Percentiles rank a stretch among this genome's conserved stretches.
These are phyloP conservation scores for Glycine latifolia DNA, from an alignment of 306 rosid genomes.

Conservation along the genomic window DNA sequence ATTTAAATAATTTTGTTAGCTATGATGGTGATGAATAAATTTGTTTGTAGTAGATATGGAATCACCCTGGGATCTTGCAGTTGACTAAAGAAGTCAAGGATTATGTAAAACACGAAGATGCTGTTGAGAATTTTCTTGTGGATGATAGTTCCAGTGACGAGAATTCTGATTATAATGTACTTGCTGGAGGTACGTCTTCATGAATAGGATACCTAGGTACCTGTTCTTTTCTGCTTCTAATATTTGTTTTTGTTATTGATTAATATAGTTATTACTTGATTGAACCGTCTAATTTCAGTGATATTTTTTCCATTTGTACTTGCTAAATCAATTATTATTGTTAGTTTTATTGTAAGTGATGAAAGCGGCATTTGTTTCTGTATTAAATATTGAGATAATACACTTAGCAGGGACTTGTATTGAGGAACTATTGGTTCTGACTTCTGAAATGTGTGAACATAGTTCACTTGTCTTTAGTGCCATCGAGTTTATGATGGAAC, in stretches of 20 bases:
- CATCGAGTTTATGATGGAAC: conserved; percentile 1
- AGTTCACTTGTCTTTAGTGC: not conserved
- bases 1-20: not conserved
- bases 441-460: not conserved
- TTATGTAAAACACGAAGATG: conserved; percentile 72
- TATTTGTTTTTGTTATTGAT: conserved; percentile 9
- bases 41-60: conserved; percentile 85
- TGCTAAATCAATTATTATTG: not conserved
- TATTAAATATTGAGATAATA: not conserved
- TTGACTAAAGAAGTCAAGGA: conserved; percentile 81
- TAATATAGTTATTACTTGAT: conserved; percentile 10
- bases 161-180: conserved; percentile 75
- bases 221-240: conserved; percentile 30
- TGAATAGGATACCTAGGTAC: conserved; percentile 25
- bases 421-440: conserved; percentile 1
- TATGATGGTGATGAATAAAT: conserved; percentile 33
- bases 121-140: conserved; percentile 87
- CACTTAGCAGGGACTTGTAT: not conserved
- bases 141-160: conserved; percentile 96
- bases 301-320: not conserved
- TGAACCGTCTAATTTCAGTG: not conserved
- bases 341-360: not conserved
- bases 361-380: not conserved
- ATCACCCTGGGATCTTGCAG: conserved; percentile 99
- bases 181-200: conserved; percentile 67